Evolutionary conservation across 2,329 filamentous ascomycete genomes (phyloP).

Genomic region (Colletotrichum eremochloae): DNA sequence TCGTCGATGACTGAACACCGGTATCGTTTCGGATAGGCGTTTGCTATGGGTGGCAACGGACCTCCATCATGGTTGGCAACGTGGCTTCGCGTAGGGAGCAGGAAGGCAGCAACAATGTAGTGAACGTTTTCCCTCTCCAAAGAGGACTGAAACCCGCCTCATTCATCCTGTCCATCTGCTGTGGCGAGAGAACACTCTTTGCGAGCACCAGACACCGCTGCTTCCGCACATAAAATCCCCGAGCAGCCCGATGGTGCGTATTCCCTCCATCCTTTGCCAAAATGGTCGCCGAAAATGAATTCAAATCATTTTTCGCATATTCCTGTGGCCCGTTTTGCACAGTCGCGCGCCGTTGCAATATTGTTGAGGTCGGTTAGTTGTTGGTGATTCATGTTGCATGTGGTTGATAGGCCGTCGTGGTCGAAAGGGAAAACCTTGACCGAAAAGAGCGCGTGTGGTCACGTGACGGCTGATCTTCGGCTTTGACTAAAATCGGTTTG

Average conservation of each 20-base stretch:
- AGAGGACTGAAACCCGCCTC: slow-evolving; percentile 1
- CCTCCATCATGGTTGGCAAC: slow-evolving; percentile 14
- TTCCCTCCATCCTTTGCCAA: slow-evolving; percentile 3
- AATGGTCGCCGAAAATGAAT: not conserved
- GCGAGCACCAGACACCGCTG: slow-evolving; percentile 10
- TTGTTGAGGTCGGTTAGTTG: slow-evolving; percentile 30
- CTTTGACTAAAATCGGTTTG: no score
- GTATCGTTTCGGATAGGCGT: slow-evolving; percentile 14
- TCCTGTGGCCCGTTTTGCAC: slow-evolving; percentile 2
- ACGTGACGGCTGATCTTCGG: slow-evolving; percentile 22
- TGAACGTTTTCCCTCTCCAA: not conserved
- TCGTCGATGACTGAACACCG: slow-evolving; percentile 11
- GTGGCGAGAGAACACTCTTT: not conserved
- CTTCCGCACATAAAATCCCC: slow-evolving; percentile 6
- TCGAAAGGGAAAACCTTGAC: slow-evolving; percentile 40
- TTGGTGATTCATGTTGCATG: slow-evolving; percentile 15
- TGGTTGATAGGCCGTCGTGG: slow-evolving; percentile 26
- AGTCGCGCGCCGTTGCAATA: slow-evolving; percentile 14
- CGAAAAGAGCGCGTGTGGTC: slow-evolving; percentile 7
- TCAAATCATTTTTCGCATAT: slow-evolving; percentile 21
- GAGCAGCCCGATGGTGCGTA: slow-evolving; percentile 4
- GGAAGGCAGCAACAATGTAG: slow-evolving; percentile 3
- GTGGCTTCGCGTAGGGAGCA: slow-evolving; percentile 5
- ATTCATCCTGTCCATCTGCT: not conserved
- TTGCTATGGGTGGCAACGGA: slow-evolving; percentile 3